Evolutionary conservation across 352 stramenopile genomes (phyloP), one percentile per base, ranked within the genome.

Genomic region (Aphanomyces cochlioides): DNA sequence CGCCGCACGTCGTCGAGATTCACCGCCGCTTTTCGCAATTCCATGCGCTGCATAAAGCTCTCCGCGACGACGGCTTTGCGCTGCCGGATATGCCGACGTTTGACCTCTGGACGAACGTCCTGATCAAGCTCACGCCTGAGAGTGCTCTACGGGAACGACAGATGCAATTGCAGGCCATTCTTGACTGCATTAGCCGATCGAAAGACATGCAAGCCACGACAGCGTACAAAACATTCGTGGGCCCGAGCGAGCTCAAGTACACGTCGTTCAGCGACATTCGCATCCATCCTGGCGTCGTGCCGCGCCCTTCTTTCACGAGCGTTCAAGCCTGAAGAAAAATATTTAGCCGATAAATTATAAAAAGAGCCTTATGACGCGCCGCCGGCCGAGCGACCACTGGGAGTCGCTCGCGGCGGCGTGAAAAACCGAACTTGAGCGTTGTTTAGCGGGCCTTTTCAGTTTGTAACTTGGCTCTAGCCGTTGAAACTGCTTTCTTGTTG

Each of bases 191-290:
- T 47, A 61, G 53, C 21, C 10, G 17, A 1, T 70, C 64, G 19
- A 37, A 61, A 3, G 28, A 17, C 8, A 70, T 70, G 47, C 64
- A 70, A 15, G 64, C 64, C 36, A 64, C 43, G 15, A 21, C 47
- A 17, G 48, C 45, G 12, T 70, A 48, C 40, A 54, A 50, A 28
- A 40, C 64, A 8, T 70, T 70, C 61, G 54, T 70, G 37, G 64
- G 64, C 3, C 17, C 39, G 19, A 69, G 63, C n/a, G 64, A 70
- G 19, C 8, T 61, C 7, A 70, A 70, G 54, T 56, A 70, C 47
- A 70, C 64, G 12, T 70, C 64, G 15, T 43, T 70, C 15, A 61
- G 54, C 54, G 54, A 61, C 28, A 61, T 61, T 61, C 54, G 54
- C 54, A 61, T 61, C 34, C 54, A 41, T n/a, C 54, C 54, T 17